Evolutionary conservation across 768 basidiomycete species (phyloP), one percentile per base, ranked within the genome.

Genomic region (Trametes sanguinea): DNA sequence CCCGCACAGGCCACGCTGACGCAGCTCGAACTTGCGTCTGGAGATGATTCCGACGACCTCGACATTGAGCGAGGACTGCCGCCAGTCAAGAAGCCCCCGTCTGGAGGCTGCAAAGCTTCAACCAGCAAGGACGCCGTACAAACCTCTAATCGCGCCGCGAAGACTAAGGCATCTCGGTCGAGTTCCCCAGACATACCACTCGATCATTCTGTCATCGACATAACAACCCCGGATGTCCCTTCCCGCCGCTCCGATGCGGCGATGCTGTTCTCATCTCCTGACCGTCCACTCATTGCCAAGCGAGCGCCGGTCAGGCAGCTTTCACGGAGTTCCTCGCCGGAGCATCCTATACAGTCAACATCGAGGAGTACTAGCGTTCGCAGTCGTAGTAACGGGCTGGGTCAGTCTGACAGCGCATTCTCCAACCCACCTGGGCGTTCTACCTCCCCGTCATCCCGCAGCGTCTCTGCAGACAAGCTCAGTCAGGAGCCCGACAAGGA

Each of bases 31-130:
- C 73, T 71, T 33, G 76, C 78, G 66, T 82, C 75, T 4, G 72
- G 72, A 14, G 83, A 86, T 54, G 85, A 87, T 67, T 77, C 78
- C 1, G 81, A 83, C 54, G 84, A 88, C 63, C 69, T 80, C 67
- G 85, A 83, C 9, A 81, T 85, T 35, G 83, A 85, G 69, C 71
- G 70, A 9, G 83, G 82, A 5, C 63, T 77, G 6, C 66, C 73
- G 14, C 17, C 35, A 43, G 45, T 63, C 27, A 33, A 37, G 29
- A 35, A 47, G 22, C 55, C 62, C 60, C 10, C 57, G 44, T 39
- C 64, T 30, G 30, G 5, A n/a, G 50, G 29, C 14, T 17, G 50
- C 32, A 45, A 51, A 30, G 8, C 29, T 1, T 11, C 29, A 4
- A 5, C 33, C 3, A 8, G n/a, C 44, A 32, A 48, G 30, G n/a